Evolutionary conservation across 352 stramenopile species (phyloP), one percentile per base, ranked within the genome.

Genomic region (Phytophthora hibernalis): DNA sequence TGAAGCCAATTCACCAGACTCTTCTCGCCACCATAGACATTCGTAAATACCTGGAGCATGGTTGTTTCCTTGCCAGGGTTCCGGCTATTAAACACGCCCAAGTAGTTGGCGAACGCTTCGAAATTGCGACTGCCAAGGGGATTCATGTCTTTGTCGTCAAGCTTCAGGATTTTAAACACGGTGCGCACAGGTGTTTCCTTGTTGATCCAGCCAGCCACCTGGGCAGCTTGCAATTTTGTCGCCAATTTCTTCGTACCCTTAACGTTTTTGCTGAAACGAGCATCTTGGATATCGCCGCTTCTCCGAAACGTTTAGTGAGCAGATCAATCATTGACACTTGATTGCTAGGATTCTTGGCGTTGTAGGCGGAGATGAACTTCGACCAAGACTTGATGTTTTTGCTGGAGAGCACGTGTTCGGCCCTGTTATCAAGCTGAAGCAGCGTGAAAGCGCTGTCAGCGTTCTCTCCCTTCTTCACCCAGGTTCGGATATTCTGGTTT

Each of bases 81-180:
- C 6, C 12, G 49, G 28, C 15, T 18, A 16, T 54, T 42, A 16
- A 42, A 38, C 22, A 37, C 10, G 6, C 9, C 13, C 11, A 52
- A 6, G 18, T 52, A 54, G 26, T 11, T 26, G 0, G 11, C 20
- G 21, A 24, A 44, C 8, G 10, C 16, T 0, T 44, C 7, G 30
- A 54, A 54, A 9, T 28, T 54, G 28, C 16, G 35, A 26, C n/a
- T 54, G 31, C 1, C 31, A 5, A 54, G 47, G 5, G 47, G 16
- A 6, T 54, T 54, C 3, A 5, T 42, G 2, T 37, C 12, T 9
- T 3, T 3, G 31, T 24, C 13, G 15, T 40, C 16, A 24, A 59
- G 37, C 11, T 50, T 59, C 16, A 50, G 16, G 16, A 59, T n/a
- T 18, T 42, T 37, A 11, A 59, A 59, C 1, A 60, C 53, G 16